Base-by-base conservation (phyloP, 148 eudicot genomes). In the Camellia japonica region DNA sequence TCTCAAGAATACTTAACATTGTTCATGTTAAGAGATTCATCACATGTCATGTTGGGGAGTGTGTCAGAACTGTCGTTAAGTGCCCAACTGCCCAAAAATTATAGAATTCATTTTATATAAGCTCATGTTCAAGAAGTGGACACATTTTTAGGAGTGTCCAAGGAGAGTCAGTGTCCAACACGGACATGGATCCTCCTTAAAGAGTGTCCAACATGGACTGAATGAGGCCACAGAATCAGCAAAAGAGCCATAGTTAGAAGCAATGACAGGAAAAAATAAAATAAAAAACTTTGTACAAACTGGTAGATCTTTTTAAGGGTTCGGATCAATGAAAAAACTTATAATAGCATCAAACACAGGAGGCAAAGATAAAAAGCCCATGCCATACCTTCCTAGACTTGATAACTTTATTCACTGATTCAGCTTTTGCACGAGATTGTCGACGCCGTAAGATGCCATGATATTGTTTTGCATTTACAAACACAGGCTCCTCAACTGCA, bases 391-490 rank as follows among this genome's bases (percentile, higher is more conserved):
- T 92, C 78, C 90, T 80, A 56, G 87, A 79, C 80, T 87, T 91
- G 60, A 82, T 52, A 66, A 79, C 71, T 84, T 92, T 92, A 69
- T 85, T 90, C 84, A 88, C 94, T 73, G 87, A 84, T 83, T 92
- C 97, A 79, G 94, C 94, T 84, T 88, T 92, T 20, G 94, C 97
- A 76, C 94, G 97, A 82, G 93, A 92, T 75, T 90, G 93, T 49
- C 97, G 90, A 30, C 97, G 92, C 68, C 97, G 75, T 81, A 92
- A 79, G 76, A 92, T 92, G 70, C 97, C 94, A 84, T 89, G 97
- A 84, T 92, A 92, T 79, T 92, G 97, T 80, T 92, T 92, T 18
- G 97, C 94, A 83, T 92, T 92, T 49, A 92, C 94, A 85, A 90
- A 92, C 6, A 90, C 90, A 79, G 94, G 94, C 82, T 92, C 97